phyloP scores from a whole-genome alignment of 805 yeast species.

The Deakozyma indianensis region DNA sequence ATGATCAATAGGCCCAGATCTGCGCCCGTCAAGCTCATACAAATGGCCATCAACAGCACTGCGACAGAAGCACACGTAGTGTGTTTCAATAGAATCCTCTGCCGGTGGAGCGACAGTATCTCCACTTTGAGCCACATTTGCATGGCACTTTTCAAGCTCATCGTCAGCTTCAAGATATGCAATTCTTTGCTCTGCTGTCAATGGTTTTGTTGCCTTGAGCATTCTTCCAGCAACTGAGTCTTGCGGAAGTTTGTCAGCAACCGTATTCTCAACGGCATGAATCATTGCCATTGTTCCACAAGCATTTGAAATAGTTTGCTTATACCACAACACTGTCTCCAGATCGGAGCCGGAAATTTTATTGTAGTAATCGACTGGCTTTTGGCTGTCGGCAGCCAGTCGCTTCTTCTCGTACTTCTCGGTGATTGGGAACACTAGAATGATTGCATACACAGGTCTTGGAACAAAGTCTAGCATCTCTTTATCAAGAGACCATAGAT shows the following conservation, averaged over 20 bases:
- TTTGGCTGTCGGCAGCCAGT: slow-evolving; percentile 23
- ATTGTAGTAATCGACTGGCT: slow-evolving; percentile 18
- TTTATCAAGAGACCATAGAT: slow-evolving; percentile 76
- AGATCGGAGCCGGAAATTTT: slow-evolving; percentile 10
- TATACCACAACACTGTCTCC: slow-evolving; percentile 51
- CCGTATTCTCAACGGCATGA: slow-evolving; percentile 37
- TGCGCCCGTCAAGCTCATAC: slow-evolving; percentile 82
- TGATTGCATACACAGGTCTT: slow-evolving; percentile 59
- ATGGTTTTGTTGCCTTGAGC: slow-evolving; percentile 13
- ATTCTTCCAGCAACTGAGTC: slow-evolving; percentile 16
- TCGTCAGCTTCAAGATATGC: slow-evolving; percentile 29
- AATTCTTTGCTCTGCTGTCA: slow-evolving; percentile 24
- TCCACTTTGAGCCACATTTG: slow-evolving; percentile 22
- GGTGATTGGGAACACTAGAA: slow-evolving; percentile 76
- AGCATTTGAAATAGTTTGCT: slow-evolving; percentile 74
- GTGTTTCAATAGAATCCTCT: slow-evolving; percentile 39
- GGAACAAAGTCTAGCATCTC: slow-evolving; percentile 73
- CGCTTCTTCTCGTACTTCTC: slow-evolving; percentile 41
- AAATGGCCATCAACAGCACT: slow-evolving; percentile 38
- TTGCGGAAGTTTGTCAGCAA: slow-evolving; percentile 15
- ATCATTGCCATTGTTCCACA: slow-evolving; percentile 87
- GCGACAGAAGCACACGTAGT: slow-evolving; percentile 63
- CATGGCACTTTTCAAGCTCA: slow-evolving; percentile 27
- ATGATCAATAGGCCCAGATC: slow-evolving; percentile 57
- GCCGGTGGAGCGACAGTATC: slow-evolving; percentile 27